Conservation (phyloP, 2,329 filamentous ascomycete genomes). For the Penicillium sp. region DNA sequence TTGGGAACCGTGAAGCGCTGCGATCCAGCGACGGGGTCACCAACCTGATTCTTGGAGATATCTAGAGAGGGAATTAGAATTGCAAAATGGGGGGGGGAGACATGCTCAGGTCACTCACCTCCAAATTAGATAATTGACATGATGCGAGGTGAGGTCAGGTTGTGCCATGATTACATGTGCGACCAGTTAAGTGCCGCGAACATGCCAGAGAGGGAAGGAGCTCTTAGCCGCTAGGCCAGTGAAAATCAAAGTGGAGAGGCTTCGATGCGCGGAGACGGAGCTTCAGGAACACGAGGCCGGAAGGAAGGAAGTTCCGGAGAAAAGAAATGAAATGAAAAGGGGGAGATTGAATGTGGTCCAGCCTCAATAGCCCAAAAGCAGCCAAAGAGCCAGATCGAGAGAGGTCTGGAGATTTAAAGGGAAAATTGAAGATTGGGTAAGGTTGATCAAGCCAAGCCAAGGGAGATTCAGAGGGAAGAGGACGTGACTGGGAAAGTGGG, state of each 20-base stretch:
- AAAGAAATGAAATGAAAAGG: neutral
- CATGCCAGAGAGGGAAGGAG: constrained; percentile 34
- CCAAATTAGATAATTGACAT: constrained; percentile 70
- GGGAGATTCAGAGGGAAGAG: constrained; percentile 9
- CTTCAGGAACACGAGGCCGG: constrained; percentile 10
- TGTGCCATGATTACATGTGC: constrained; percentile 48
- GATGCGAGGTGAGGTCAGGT: constrained; percentile 52
- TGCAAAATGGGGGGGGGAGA: constrained; percentile 13
- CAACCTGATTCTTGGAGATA: constrained; percentile 59
- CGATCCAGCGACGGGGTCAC: constrained; percentile 21
- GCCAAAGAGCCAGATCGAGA: constrained; percentile 2
- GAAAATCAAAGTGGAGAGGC: constrained; percentile 26
- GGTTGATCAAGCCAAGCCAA: constrained; percentile 5
- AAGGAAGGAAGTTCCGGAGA: constrained; percentile 1
- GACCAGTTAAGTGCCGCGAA: constrained; percentile 28
- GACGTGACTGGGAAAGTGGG: constrained; percentile 1
- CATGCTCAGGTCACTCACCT: constrained; percentile 49
- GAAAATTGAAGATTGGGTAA: constrained; percentile 2
- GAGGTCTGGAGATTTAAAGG: constrained; percentile 1
- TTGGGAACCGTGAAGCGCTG: neutral
- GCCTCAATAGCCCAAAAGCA: constrained; percentile 4
- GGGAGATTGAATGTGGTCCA: neutral
- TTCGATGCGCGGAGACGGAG: constrained; percentile 9
- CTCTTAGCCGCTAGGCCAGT: constrained; percentile 28
- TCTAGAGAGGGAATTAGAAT: constrained; percentile 27